Evolutionary conservation across 176 grass and related monocot species (phyloP).

Genomic region (Leersia perrieri): DNA sequence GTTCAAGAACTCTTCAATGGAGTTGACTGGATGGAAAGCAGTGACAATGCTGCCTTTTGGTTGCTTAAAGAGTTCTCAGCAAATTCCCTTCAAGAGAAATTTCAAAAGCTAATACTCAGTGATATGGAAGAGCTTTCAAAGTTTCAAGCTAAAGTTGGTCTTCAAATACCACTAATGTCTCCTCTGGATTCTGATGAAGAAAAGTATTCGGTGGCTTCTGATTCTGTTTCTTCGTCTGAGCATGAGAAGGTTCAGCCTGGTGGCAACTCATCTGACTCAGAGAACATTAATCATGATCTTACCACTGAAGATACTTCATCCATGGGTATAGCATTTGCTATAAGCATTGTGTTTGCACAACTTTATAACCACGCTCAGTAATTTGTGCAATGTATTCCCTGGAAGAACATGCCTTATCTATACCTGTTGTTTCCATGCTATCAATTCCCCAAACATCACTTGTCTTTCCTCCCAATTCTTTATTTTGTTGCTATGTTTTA

Average conservation of each 20-base stretch:
- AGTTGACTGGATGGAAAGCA: constrained; percentile 85
- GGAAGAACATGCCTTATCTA: constrained; percentile 25
- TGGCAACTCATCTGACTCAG: constrained; percentile 48
- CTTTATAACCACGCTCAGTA: constrained; percentile 6
- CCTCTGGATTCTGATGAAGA: constrained; percentile 93
- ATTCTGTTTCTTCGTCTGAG: constrained; percentile 72
- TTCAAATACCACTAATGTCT: constrained; percentile 68
- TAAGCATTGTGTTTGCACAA: constrained; percentile 9
- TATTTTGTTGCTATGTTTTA: constrained; percentile 4
- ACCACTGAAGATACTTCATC: constrained; percentile 60
- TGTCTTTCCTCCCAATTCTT: background rate
- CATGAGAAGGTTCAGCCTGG: constrained; percentile 65
- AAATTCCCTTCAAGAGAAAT: constrained; percentile 81
- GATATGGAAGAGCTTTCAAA: constrained; percentile 76
- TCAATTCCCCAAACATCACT: background rate
- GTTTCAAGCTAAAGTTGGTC: constrained; percentile 66
- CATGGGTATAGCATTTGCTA: constrained; percentile 45
- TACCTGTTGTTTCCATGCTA: background rate
- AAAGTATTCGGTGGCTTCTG: constrained; percentile 86
- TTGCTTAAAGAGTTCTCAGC: constrained; percentile 93
- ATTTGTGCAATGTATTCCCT: constrained; percentile 26
- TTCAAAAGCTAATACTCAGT: constrained; percentile 86
- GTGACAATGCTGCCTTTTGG: constrained; percentile 84
- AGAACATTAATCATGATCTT: constrained; percentile 41
- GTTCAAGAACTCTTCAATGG: constrained; percentile 97